phyloP scores from a whole-genome alignment of 2,329 filamentous ascomycete genomes.

The Ophiostoma populinum region DNA sequence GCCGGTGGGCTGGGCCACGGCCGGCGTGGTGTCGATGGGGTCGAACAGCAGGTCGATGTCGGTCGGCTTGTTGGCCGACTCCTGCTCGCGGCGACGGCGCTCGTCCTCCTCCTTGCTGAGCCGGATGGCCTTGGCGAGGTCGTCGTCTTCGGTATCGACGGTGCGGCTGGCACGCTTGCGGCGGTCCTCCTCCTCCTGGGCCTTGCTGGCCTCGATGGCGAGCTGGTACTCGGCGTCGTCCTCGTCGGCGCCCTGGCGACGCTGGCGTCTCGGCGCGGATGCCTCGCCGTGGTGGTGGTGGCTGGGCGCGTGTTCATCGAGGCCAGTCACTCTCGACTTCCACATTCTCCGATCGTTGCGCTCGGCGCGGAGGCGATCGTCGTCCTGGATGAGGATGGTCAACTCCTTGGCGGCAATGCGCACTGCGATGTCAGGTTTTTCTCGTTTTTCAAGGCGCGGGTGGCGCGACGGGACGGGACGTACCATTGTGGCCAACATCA shows the following conservation, averaged over 20 bases:
- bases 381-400: constrained; percentile 78
- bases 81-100: constrained; percentile 61
- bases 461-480: background rate
- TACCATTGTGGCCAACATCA: constrained; percentile 93
- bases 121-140: constrained; percentile 86
- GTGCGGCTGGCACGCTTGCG: constrained; percentile 49
- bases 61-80: constrained; percentile 17
- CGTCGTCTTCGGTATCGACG: constrained; percentile 53
- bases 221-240: constrained; percentile 82
- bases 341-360: constrained; percentile 82
- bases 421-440: constrained; percentile 46
- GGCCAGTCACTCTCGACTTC: constrained; percentile 89
- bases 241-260: constrained; percentile 44
- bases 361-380: constrained; percentile 80
- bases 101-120: constrained; percentile 93
- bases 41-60: constrained; percentile 61
- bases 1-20: constrained; percentile 51
- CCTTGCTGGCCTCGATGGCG: constrained; percentile 87
- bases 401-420: constrained; percentile 92
- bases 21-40: constrained; percentile 35
- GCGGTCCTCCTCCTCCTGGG: constrained; percentile 81
- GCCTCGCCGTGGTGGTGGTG: constrained; percentile 20
- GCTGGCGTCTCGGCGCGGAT: constrained; percentile 19
- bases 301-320: constrained; percentile 57
- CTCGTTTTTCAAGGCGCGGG: no score